Conservation (phyloP, 2,329 filamentous ascomycete species). For the Tolypocladium cylindrosporum region DNA sequence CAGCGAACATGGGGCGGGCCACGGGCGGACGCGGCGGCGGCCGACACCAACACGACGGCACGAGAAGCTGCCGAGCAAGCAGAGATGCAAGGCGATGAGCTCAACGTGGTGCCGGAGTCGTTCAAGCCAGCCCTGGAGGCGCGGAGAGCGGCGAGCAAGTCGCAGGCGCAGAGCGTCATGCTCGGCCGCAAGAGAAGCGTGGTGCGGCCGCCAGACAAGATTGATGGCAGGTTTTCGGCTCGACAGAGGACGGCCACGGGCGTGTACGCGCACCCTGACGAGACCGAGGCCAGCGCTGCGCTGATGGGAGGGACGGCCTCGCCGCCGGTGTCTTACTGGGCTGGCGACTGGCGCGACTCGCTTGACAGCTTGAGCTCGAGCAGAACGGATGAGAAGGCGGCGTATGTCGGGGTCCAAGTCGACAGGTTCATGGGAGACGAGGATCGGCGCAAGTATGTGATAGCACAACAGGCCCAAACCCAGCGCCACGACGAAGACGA, state of each 20-base stretch:
- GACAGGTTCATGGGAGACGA: constrained; percentile 73
- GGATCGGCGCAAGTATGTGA: constrained; percentile 62
- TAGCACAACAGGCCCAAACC: constrained; percentile 50
- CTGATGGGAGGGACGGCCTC: neutral
- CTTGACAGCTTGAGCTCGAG: constrained; percentile 55
- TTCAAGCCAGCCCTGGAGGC: constrained; percentile 57
- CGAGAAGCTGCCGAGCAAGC: constrained; percentile 79
- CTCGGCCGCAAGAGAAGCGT: constrained; percentile 42
- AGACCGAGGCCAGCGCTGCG: constrained; percentile 29
- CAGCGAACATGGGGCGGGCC: constrained; percentile 95
- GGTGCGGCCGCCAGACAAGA: constrained; percentile 61
- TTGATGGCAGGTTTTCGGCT: constrained; percentile 72
- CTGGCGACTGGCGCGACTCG: constrained; percentile 37
- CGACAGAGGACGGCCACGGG: constrained; percentile 58
- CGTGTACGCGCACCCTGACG: constrained; percentile 60
- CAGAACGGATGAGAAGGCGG: constrained; percentile 37
- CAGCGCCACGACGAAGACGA: constrained; percentile 9
- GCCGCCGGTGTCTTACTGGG: neutral
- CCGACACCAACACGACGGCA: constrained; percentile 65
- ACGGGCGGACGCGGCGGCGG: constrained; percentile 75
- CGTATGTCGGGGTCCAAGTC: constrained; percentile 31
- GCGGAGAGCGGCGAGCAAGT: constrained; percentile 19
- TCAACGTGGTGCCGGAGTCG: constrained; percentile 81
- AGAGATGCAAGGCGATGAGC: constrained; percentile 69
- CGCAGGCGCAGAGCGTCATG: constrained; percentile 16